Base-by-base conservation (phyloP, 192 early-diverging fungal species). In the Physocladia obscura region DNA sequence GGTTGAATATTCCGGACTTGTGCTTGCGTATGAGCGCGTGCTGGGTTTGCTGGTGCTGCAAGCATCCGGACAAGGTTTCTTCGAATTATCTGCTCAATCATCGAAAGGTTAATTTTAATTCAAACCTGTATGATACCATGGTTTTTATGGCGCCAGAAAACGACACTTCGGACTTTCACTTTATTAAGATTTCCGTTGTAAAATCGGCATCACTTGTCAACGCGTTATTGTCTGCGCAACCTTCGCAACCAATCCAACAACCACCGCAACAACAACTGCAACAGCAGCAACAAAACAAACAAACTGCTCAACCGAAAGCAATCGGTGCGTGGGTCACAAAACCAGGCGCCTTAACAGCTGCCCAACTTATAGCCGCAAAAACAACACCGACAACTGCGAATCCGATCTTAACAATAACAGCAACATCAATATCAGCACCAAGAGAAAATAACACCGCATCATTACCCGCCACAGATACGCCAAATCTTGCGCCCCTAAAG, bases 41-140 rank as follows among this genome's bases (percentile, higher is more conserved):
- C 40, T 74, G 19, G 73, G 74, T 0, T 49, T 77, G 34, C 51
- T 80, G 17, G 79, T 77, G 6, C 70, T 80, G 32, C 79, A 80
- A 37, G 35, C 50, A 49, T 8, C 39, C n/a, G n/a, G n/a, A n/a
- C n/a, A n/a, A n/a, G n/a, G n/a, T n/a, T n/a, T n/a, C n/a, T n/a
- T n/a, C 24, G 49, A 52, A 1, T 32, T 55, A 4, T 32, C 27
- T 29, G 2, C 70, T 11, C 30, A 17, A 27, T 24, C 61, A 31
- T 38, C 61, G 27, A 38, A 35, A n/a, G 32, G 38, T 8, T 48
- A 21, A 48, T n/a, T 21, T n/a, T 21, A 2, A 47, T 21, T n/a
- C 22, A 21, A 2, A 17, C 17, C 1, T 17, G 17, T 48, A 17
- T 1, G 2, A 1, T n/a, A n/a, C 22, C 17, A 48, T 48, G 47